Percentiles rank a stretch among this genome's conserved stretches.
Evolutionary conservation across 1,284 basidiomycete genomes (phyloP).

Genomic region (Fomes fomentarius): DNA sequence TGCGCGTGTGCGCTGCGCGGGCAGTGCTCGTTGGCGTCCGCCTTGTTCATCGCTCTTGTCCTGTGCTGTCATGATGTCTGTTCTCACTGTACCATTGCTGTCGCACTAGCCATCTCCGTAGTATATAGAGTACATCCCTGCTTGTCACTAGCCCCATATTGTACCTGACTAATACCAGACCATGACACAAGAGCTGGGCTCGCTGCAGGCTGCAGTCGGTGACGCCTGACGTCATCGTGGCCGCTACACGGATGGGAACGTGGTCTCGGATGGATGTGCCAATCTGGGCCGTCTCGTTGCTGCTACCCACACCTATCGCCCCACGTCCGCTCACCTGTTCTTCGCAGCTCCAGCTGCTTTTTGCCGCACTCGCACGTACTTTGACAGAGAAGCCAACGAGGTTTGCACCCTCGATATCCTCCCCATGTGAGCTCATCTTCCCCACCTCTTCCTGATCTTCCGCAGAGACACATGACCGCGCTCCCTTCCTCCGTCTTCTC

Average conservation of each 20-base stretch:
- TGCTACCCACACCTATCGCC: too few relatives aligned
- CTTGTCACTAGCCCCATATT: constrained; percentile 20
- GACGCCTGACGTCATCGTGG: constrained; percentile 7
- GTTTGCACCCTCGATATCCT: constrained; percentile 17
- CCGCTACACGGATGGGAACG: background rate
- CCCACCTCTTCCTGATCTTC: background rate
- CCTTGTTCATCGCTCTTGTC: constrained; percentile 7
- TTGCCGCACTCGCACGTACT: background rate
- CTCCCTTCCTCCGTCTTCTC: background rate
- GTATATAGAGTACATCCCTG: constrained; percentile 24
- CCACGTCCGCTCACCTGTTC: too few relatives aligned
- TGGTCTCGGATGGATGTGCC: too few relatives aligned
- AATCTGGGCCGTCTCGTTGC: too few relatives aligned
- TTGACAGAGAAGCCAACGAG: constrained; percentile 11
- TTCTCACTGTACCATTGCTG: constrained; percentile 21
- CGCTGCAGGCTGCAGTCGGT: background rate
- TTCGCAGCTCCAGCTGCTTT: background rate
- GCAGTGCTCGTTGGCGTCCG: background rate
- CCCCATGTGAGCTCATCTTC: constrained; percentile 1
- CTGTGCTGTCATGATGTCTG: constrained; percentile 8
- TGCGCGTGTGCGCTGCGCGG: constrained; percentile 11
- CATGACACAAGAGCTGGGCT: constrained; percentile 2
- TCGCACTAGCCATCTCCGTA: constrained; percentile 25
- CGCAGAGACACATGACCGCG: background rate
- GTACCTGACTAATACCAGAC: constrained; percentile 21